Conservation (phyloP, 1,284 basidiomycete genomes). For the Sporisorium sorghi region DNA sequence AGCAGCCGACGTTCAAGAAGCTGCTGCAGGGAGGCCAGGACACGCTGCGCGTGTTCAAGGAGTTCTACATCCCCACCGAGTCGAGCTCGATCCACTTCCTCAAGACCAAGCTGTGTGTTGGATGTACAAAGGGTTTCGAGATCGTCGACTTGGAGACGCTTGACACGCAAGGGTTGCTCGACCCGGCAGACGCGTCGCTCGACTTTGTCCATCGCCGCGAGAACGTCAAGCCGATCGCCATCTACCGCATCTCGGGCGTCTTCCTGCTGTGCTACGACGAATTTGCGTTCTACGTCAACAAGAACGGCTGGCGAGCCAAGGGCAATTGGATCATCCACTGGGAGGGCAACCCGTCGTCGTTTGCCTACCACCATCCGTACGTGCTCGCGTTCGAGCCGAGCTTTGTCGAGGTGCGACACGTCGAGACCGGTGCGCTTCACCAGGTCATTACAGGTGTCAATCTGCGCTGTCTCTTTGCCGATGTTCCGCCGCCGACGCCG, state of each 20-base stretch:
- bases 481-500: constrained; percentile 83
- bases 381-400: constrained; percentile 96
- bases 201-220: constrained; percentile 94
- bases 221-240: constrained; percentile 90
- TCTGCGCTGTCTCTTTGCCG: constrained; percentile 85
- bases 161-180: constrained; percentile 94
- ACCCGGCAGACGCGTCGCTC: constrained; percentile 88
- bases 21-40: constrained; percentile 94
- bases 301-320: constrained; percentile 90
- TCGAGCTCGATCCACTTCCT: constrained; percentile 96
- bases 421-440: constrained; percentile 89
- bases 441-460: constrained; percentile 84
- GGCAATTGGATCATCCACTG: constrained; percentile 94
- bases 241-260: constrained; percentile 95
- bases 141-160: constrained; percentile 97
- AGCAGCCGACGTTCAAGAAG: constrained; percentile 87
- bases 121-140: constrained; percentile 98
- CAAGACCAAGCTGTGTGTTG: constrained; percentile 96
- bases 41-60: constrained; percentile 88
- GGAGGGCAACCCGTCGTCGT: constrained; percentile 93
- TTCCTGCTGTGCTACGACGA: constrained; percentile 98
- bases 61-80: constrained; percentile 98
- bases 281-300: constrained; percentile 98
- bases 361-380: constrained; percentile 96
- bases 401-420: constrained; percentile 96